Evolutionary conservation across 2,329 filamentous ascomycete genomes (phyloP).

Genomic region (Fragosphaeria purpurea): DNA sequence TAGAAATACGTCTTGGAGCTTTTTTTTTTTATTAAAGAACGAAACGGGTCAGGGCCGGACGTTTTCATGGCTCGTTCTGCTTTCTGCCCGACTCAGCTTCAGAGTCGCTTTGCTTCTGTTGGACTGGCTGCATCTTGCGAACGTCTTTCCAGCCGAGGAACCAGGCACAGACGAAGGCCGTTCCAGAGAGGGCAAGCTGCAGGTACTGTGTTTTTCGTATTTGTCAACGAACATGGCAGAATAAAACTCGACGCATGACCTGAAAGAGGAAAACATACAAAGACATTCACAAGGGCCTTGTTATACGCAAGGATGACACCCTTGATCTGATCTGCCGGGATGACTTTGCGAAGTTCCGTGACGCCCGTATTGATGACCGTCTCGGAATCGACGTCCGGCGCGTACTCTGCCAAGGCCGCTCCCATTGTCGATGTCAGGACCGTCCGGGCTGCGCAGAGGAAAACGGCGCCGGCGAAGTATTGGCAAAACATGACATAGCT

Average conservation of each 20-base stretch:
- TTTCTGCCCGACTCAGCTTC: too few species aligned
- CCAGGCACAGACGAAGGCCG: conserved; percentile 1
- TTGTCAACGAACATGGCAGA: background rate
- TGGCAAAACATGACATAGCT: conserved; percentile 52
- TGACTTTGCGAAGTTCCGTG: conserved; percentile 5
- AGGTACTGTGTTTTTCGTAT: conserved; percentile 3
- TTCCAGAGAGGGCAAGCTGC: conserved; percentile 6
- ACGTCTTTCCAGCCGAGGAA: conserved; percentile 10
- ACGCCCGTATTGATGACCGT: conserved; percentile 43
- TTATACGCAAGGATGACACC: conserved; percentile 8
- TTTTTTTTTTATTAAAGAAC: too few species aligned
- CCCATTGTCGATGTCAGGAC: conserved; percentile 57
- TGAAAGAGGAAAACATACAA: background rate
- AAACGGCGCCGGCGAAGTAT: conserved; percentile 54
- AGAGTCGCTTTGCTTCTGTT: background rate
- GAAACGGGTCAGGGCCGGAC: too few species aligned
- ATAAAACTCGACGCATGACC: background rate
- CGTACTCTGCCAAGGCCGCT: conserved; percentile 34
- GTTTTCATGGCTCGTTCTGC: too few species aligned
- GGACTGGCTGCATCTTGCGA: background rate
- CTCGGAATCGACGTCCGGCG: conserved; percentile 34
- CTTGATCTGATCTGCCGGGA: background rate
- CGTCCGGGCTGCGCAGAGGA: conserved; percentile 55
- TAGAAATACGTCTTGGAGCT: too few species aligned
- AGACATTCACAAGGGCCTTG: conserved; percentile 4